phyloP scores from a whole-genome alignment of 1,284 basidiomycete species.

The Leucoagaricus sp. region DNA sequence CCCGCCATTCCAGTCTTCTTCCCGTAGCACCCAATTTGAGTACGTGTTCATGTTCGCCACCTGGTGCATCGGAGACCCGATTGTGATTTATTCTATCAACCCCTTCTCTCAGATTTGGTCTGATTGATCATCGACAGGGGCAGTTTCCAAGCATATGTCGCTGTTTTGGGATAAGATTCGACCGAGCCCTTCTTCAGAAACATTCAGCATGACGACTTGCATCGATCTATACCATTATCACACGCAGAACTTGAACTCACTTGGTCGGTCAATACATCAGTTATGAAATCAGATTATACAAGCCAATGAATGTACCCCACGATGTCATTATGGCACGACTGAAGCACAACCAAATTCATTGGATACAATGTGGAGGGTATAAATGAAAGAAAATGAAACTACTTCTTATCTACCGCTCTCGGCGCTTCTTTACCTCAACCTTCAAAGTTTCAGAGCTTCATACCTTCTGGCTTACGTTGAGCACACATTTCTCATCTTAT shows the following conservation, averaged over 20 bases:
- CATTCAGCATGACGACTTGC: neutral
- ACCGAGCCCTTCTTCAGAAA: neutral
- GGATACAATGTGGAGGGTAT: neutral
- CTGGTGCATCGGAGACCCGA: neutral
- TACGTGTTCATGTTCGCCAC: neutral
- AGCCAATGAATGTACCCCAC: constrained; percentile 1
- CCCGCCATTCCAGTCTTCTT: neutral
- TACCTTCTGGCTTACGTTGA: neutral
- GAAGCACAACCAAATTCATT: neutral
- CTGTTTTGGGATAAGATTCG: too few relatives aligned
- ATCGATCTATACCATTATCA: neutral
- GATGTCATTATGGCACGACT: neutral
- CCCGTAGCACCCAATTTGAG: neutral
- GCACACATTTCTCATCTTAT: neutral
- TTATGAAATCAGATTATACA: neutral
- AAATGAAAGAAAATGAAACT: neutral
- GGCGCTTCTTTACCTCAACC: neutral
- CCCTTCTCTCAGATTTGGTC: neutral
- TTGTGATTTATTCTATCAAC: neutral
- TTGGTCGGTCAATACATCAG: neutral
- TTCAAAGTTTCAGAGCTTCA: neutral
- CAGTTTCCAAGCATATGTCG: too few relatives aligned
- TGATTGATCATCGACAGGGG: neutral
- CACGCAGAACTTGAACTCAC: neutral
- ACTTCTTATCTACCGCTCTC: constrained; percentile 1